Conservation (phyloP, 306 rosid species). For the Rosa rugosa region DNA sequence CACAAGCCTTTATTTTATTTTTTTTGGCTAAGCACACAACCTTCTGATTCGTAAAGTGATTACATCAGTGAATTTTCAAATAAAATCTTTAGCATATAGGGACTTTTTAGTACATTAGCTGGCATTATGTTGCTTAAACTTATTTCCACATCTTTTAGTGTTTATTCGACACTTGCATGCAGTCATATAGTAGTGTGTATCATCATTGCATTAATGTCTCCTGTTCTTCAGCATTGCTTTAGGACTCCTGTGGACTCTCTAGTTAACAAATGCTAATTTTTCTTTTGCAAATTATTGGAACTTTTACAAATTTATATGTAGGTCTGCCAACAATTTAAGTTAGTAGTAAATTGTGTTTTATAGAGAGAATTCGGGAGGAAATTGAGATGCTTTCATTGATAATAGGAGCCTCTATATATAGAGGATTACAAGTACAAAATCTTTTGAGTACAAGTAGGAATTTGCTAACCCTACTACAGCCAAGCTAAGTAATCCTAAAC, state of each 20-base stretch:
- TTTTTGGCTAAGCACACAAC: neutral
- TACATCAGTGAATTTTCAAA: neutral
- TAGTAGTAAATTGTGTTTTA: neutral
- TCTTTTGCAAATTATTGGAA: neutral
- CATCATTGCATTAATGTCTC: too few species aligned
- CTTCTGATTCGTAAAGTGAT: neutral
- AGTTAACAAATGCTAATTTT: too few species aligned
- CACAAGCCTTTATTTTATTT: too few species aligned
- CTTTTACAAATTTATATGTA: neutral
- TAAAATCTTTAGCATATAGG: neutral
- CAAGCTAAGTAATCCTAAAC: too few species aligned
- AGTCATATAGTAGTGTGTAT: neutral
- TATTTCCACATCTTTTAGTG: neutral
- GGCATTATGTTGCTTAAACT: neutral
- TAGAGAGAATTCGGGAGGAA: too few species aligned
- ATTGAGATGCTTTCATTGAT: too few species aligned
- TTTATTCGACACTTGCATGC: neutral
- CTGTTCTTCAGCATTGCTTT: neutral
- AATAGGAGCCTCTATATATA: too few species aligned
- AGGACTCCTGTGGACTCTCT: neutral
- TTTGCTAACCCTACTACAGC: too few species aligned
- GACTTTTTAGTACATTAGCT: neutral
- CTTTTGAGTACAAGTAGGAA: too few species aligned
- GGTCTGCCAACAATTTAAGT: neutral
- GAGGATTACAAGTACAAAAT: too few species aligned